Percentiles rank a stretch among this genome's conserved stretches.
phyloP scores from a whole-genome alignment of 1,284 basidiomycete genomes.

The Chalciporus sp. region DNA sequence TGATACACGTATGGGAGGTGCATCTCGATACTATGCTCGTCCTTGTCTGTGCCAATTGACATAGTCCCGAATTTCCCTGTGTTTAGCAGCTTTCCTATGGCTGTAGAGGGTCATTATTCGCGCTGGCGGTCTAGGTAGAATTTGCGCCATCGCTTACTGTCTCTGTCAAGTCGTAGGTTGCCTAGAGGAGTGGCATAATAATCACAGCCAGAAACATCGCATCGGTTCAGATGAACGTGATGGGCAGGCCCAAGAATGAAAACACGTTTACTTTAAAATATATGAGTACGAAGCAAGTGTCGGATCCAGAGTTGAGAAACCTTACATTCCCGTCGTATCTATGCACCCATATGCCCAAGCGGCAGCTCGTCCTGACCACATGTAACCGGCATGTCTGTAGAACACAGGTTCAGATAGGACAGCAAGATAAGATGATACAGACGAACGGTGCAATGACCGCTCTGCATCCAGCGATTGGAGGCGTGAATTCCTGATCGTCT shows the following conservation, averaged over 20 bases:
- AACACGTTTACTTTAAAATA: constrained; percentile 72
- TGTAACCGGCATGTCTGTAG: constrained; percentile 90
- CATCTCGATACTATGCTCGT: constrained; percentile 98
- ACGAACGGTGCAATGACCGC: constrained; percentile 96
- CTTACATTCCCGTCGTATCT: constrained; percentile 80
- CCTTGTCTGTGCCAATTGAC: constrained; percentile 75
- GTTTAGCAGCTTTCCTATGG: constrained; percentile 64
- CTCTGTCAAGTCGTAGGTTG: constrained; percentile 73
- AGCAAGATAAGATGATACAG: constrained; percentile 6
- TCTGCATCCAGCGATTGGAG: constrained; percentile 79
- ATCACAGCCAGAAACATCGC: constrained; percentile 79
- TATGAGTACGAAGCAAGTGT: constrained; percentile 8
- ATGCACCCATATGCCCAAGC: constrained; percentile 96
- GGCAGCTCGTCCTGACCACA: constrained; percentile 91
- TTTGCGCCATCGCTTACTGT: constrained; percentile 57
- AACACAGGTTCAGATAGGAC: constrained; percentile 10
- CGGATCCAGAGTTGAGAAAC: constrained; percentile 7
- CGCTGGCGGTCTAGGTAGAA: not conserved
- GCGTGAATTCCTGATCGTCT: constrained; percentile 47
- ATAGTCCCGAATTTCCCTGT: constrained; percentile 79
- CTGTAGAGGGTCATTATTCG: constrained; percentile 41
- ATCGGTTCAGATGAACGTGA: constrained; percentile 85
- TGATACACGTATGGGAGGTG: constrained; percentile 93
- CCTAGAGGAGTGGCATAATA: constrained; percentile 90
- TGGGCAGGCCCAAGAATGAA: constrained; percentile 97